These are phyloP conservation scores for Wickerhamiella qilinensis DNA, from an alignment of 805 yeast species.

Conservation along the genomic window DNA sequence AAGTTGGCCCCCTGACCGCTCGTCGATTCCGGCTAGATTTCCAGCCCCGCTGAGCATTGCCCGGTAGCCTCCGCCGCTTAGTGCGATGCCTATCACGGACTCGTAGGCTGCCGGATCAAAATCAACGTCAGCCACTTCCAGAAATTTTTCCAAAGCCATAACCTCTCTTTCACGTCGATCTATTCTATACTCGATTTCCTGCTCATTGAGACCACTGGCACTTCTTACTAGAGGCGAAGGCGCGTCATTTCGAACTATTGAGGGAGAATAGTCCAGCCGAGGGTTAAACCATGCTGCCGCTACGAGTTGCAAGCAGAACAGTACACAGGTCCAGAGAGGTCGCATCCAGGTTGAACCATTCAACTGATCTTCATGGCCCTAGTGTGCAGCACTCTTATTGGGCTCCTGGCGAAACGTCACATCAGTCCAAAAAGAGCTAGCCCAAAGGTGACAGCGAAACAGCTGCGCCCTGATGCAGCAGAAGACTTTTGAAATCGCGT, in stretches of 20 bases:
- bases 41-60: slow-evolving; percentile 5
- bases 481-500: no score
- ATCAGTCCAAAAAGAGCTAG: no score
- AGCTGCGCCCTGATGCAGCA: no score
- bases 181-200: slow-evolving; percentile 1
- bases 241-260: no score
- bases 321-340: no score
- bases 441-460: no score
- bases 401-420: no score
- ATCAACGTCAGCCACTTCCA: slow-evolving; percentile 1
- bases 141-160: neutral
- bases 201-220: slow-evolving; percentile 4
- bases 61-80: slow-evolving; percentile 5
- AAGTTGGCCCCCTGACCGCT: slow-evolving; percentile 10
- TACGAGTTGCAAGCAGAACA: no score
- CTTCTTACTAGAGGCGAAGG: no score
- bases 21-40: slow-evolving; percentile 2
- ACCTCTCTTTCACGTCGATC: slow-evolving; percentile 1
- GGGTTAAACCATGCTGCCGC: neutral
- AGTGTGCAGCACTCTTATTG: no score
- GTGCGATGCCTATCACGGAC: slow-evolving; percentile 3
- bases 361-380: no score
- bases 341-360: no score
- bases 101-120: slow-evolving; percentile 2
- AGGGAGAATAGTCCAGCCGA: neutral